Evolutionary conservation across 179 eudicot genomes (phyloP), one percentile per base, ranked within the genome.

Genomic region (Beta corolliflora): DNA sequence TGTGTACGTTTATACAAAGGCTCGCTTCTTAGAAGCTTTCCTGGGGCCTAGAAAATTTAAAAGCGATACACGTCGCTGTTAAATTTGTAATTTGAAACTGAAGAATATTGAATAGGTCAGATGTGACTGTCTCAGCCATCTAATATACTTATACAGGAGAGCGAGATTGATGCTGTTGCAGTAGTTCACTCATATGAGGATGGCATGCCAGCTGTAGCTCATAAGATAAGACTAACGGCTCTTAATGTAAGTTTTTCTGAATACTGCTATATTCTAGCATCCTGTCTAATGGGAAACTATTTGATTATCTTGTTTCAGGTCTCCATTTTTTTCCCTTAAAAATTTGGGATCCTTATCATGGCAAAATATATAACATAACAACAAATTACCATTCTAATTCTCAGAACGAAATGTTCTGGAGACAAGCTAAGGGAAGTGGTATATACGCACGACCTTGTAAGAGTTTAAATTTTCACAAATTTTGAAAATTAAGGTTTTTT

Each of bases 161-260:
- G 98, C 75, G 96, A 92, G 73, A 87, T 91, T 82, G 98, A 96
- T 81, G 96, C 92, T 79, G 85, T 86, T 79, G 90, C 85, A 65
- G 87, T 87, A 79, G 94, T 94, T 85, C 97, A 94, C 85, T 96
- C 99, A 70, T 94, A 94, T 69, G 99, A 96, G 77, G 99, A 96
- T 68, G 91, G 97, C 77, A 80, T 89, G 92, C 92, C 96, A 83
- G 88, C 92, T 82, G 92, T 86, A 79, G 93, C 90, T 77, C 97
- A 96, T 82, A 96, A 89, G 88, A 93, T 95, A 36, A 91, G 89
- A 82, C 91, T 96, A 82, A 91, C 97, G 67, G 93, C 99, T 84
- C 96, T 96, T 59, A 96, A 94, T 88, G 99, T 94, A 89, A 81
- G 89, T 25, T 58, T 79, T 70, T 66, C 50, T 14, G 54, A 48